Evolutionary conservation across 179 eudicot species (phyloP).

Genomic region (Sideroxylon spinosum): DNA sequence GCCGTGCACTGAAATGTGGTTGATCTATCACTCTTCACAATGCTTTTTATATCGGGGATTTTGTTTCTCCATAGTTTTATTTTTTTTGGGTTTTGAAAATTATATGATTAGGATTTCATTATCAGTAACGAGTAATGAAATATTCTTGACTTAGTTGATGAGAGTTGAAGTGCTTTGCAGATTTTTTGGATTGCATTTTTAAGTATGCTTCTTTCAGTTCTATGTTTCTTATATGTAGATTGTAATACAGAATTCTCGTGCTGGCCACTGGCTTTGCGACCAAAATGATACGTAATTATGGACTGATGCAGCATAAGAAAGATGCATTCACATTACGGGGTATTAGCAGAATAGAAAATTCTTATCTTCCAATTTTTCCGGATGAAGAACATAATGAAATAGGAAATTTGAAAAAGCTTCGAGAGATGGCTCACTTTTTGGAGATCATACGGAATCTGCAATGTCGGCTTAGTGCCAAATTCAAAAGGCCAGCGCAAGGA

Average conservation of each 20-base stretch:
- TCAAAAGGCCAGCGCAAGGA: slow-evolving; percentile 56
- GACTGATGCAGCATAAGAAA: slow-evolving; percentile 43
- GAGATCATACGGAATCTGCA: slow-evolving; percentile 76
- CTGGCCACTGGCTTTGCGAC: slow-evolving; percentile 68
- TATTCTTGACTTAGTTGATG: not conserved
- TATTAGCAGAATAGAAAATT: slow-evolving; percentile 22
- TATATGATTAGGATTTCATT: not conserved
- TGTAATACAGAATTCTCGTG: slow-evolving; percentile 71
- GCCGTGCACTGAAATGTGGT: not conserved
- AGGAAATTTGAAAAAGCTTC: slow-evolving; percentile 45
- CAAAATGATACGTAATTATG: slow-evolving; percentile 74
- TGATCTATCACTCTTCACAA: not conserved
- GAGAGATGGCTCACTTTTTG: slow-evolving; percentile 72
- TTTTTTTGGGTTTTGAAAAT: not conserved
- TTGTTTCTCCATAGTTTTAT: not conserved
- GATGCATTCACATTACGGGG: slow-evolving; percentile 28
- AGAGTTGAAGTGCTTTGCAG: not conserved
- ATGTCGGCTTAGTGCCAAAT: slow-evolving; percentile 55
- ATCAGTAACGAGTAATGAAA: not conserved
- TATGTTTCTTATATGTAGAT: slow-evolving; percentile 1
- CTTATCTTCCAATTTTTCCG: slow-evolving; percentile 31
- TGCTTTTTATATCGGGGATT: not conserved
- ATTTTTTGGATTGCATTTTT: not conserved
- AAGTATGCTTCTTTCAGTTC: not conserved
- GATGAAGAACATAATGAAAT: slow-evolving; percentile 29